A percentile compares a stretch with the other conserved stretches of the same genome.
These are phyloP conservation scores for Isatis tinctoria DNA, from an alignment of 345 rosid genomes.

Conservation along the genomic window DNA sequence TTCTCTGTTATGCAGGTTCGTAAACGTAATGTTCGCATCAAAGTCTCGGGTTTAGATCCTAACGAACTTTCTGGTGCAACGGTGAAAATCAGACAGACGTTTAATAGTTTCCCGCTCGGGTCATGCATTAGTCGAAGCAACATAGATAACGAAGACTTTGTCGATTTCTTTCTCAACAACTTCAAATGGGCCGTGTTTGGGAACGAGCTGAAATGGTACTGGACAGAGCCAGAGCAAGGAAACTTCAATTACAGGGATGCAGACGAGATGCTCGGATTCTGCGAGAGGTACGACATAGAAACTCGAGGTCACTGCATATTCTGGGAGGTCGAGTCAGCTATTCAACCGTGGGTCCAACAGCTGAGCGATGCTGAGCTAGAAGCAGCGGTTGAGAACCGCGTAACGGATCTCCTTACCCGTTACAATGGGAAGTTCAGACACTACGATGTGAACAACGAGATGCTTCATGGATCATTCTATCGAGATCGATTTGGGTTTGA, in stretches of 20 bases:
- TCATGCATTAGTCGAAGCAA: slow-evolving; percentile 80
- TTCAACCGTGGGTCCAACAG: slow-evolving; percentile 77
- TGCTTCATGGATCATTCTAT: slow-evolving; percentile 93
- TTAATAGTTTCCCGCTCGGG: slow-evolving; percentile 76
- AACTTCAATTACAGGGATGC: slow-evolving; percentile 77
- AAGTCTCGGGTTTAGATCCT: slow-evolving; percentile 49
- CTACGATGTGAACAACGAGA: slow-evolving; percentile 95
- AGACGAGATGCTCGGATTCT: slow-evolving; percentile 79
- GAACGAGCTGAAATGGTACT: slow-evolving; percentile 94
- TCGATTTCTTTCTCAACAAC: slow-evolving; percentile 61
- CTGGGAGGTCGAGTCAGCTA: slow-evolving; percentile 85
- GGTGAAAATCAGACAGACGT: slow-evolving; percentile 61
- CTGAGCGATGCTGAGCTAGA: slow-evolving; percentile 49
- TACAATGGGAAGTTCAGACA: slow-evolving; percentile 84
- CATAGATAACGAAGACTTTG: slow-evolving; percentile 88
- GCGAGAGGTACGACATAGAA: slow-evolving; percentile 52
- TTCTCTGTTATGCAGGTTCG: slow-evolving; percentile 54
- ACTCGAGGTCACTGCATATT: slow-evolving; percentile 91
- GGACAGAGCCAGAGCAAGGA: slow-evolving; percentile 89
- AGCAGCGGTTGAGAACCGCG: slow-evolving; percentile 63
- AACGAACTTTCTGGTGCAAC: slow-evolving; percentile 41
- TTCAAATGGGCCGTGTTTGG: slow-evolving; percentile 96
- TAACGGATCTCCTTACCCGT: slow-evolving; percentile 67
- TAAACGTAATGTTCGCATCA: slow-evolving; percentile 69
- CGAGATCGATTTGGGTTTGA: slow-evolving; percentile 56